Conservation (phyloP, 2,329 filamentous ascomycete genomes). For the Sphaceloma murrayae region DNA sequence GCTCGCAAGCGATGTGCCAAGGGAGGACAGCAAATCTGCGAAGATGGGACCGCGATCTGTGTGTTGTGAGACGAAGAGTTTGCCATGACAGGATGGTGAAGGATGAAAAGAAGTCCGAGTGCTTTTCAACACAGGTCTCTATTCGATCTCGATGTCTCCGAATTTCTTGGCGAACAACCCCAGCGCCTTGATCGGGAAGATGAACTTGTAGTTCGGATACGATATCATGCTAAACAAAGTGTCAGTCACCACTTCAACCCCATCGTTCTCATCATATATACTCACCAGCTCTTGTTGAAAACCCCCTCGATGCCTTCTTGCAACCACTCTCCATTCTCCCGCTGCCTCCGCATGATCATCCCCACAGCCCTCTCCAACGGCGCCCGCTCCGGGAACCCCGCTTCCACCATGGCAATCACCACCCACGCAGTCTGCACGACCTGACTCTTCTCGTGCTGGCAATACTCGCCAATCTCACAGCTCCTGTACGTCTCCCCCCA, state of each 20-base stretch:
- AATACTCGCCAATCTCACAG: slow-evolving; percentile 67
- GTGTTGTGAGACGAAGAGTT: no score
- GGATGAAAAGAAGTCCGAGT: no score
- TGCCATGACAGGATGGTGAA: no score
- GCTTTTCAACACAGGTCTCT: slow-evolving; percentile 4
- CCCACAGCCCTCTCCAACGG: slow-evolving; percentile 64
- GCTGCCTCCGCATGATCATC: slow-evolving; percentile 77
- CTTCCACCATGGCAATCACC: slow-evolving; percentile 66
- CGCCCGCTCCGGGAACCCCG: slow-evolving; percentile 64
- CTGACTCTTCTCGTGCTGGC: slow-evolving; percentile 69
- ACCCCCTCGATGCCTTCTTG: slow-evolving; percentile 96
- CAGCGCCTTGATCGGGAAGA: slow-evolving; percentile 85
- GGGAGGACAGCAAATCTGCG: no score
- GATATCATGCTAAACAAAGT: slow-evolving; percentile 74
- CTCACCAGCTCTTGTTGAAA: slow-evolving; percentile 91
- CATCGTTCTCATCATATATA: no score
- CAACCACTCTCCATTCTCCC: slow-evolving; percentile 82
- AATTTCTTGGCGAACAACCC: slow-evolving; percentile 75
- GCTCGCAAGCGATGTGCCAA: no score
- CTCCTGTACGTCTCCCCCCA: slow-evolving; percentile 94
- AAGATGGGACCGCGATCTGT: no score
- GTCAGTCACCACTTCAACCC: slow-evolving; percentile 19
- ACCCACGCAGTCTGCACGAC: slow-evolving; percentile 96
- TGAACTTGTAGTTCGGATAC: slow-evolving; percentile 98
- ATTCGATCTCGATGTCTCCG: slow-evolving; percentile 51